These are phyloP conservation scores for Naganishia friedmannii DNA, from an alignment of 768 basidiomycete genomes.

Conservation along the genomic window DNA sequence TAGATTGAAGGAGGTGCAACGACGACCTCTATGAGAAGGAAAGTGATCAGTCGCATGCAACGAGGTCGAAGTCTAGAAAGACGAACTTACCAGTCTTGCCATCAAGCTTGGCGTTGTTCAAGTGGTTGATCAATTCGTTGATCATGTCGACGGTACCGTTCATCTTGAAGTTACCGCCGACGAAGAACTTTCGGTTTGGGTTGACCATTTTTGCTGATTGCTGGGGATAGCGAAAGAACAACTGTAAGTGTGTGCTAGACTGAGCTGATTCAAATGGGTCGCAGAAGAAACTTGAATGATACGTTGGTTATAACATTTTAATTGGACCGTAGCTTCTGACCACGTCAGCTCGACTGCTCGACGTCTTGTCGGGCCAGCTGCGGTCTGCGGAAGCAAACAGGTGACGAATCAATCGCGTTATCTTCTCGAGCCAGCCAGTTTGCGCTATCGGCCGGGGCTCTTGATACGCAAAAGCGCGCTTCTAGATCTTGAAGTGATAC, in stretches of 20 bases:
- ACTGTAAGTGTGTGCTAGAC: background rate
- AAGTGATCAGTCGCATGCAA: background rate
- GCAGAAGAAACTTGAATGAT: background rate
- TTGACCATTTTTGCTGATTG: slow-evolving; percentile 31
- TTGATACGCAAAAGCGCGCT: no score
- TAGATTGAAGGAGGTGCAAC: slow-evolving; percentile 88
- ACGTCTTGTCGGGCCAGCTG: background rate
- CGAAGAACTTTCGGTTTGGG: slow-evolving; percentile 72
- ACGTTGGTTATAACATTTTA: background rate
- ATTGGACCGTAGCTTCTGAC: background rate
- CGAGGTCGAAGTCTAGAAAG: slow-evolving; percentile 3
- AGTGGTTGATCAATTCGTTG: slow-evolving; percentile 62
- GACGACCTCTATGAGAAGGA: slow-evolving; percentile 70
- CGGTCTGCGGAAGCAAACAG: background rate
- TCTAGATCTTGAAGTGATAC: no score
- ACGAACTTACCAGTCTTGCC: slow-evolving; percentile 65
- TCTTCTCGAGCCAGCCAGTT: no score
- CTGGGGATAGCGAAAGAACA: background rate
- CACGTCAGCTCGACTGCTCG: background rate
- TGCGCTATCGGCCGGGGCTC: no score
- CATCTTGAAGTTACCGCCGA: slow-evolving; percentile 98
- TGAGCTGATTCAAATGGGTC: background rate
- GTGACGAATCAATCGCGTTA: background rate
- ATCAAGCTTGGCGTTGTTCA: slow-evolving; percentile 80
- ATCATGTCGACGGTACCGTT: slow-evolving; percentile 70